Base-by-base conservation (phyloP, 176 grass and related monocot genomes). In the Oryza officinalis region DNA sequence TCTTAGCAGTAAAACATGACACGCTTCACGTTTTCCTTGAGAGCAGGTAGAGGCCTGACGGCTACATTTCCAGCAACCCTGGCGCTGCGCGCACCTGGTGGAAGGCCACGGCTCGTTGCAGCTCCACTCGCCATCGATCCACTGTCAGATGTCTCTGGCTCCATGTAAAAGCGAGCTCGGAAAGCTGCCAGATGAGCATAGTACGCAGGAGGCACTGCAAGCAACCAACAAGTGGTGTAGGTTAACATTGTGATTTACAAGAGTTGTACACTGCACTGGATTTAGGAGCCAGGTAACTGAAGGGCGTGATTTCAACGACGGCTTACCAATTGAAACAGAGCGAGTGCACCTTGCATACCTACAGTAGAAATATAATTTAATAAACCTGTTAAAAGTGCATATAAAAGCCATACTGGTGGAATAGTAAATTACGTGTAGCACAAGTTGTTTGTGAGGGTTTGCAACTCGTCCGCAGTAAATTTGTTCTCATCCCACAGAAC, bases 401-500 rank as follows among this genome's bases (percentile, higher is more conserved):
- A 40, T 54, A 35, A 91, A 84, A 70, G 86, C 30, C 18, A 0
- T 25, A 65, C 5, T 4, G 1, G 79, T 60, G 23, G 67, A 75
- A 50, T 17, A 78, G 38, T 28, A 66, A 70, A 60, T 94, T 94
- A 98, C 92, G 96, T 98, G 84, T 98, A 98, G 83, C 96, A 98
- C 14, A 98, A 81, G n/a, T 98, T 98, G 85, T 98, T 98, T 74
- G 96, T 98, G 13, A 98, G 85, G 38, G 89, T 86, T 74, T 98
- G 96, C 64, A 98, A 77, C 69, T 84, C 91, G 80, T 98, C 96
- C 65, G 96, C 96, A n/a, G 89, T 93, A 76, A 98, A 98, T 67
- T 95, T 98, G 82, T 98, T 98, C 72, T 98, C 96, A 68, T 98
- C 96, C 93, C 96, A 98, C 18, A 98, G 83, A 31, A 98, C 96